These are phyloP conservation scores for Aspergillus persii DNA, from an alignment of 2,329 filamentous ascomycete genomes.

Conservation along the genomic window DNA sequence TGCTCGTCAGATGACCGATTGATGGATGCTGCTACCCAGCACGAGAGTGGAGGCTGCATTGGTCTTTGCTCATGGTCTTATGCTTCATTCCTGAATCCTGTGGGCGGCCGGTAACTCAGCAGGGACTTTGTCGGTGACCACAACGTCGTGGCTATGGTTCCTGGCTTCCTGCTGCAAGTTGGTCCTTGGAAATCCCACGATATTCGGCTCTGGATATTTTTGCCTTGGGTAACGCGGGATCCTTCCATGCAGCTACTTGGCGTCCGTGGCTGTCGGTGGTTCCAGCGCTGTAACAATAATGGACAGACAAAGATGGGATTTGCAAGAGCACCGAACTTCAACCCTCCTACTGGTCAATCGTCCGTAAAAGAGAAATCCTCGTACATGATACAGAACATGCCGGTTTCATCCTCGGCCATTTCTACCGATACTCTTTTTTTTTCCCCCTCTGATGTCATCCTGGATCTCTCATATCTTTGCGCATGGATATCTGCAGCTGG, in stretches of 20 bases:
- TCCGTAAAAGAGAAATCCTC: background rate
- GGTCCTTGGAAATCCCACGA: background rate
- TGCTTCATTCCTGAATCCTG: background rate
- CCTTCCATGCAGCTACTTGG: conserved; percentile 17
- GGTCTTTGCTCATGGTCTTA: background rate
- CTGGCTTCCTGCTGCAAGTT: background rate
- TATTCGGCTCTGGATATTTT: conserved; percentile 3
- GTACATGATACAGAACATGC: background rate
- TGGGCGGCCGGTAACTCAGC: background rate
- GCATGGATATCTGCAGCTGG: background rate
- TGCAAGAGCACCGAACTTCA: background rate
- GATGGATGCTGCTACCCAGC: background rate
- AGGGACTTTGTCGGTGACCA: conserved; percentile 3
- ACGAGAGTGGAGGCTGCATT: conserved; percentile 9
- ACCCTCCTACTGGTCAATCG: no score
- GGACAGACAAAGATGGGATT: conserved; percentile 5
- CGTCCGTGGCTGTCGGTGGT: conserved; percentile 8
- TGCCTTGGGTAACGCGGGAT: conserved; percentile 17
- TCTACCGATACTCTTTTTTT: background rate
- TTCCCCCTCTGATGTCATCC: background rate
- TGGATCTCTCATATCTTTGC: background rate
- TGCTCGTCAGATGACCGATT: conserved; percentile 10
- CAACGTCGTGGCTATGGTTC: background rate
- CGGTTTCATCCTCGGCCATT: background rate
- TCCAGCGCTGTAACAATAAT: background rate